Conservation (phyloP, 805 yeast genomes). For the Wickerhamiella qilinensis region DNA sequence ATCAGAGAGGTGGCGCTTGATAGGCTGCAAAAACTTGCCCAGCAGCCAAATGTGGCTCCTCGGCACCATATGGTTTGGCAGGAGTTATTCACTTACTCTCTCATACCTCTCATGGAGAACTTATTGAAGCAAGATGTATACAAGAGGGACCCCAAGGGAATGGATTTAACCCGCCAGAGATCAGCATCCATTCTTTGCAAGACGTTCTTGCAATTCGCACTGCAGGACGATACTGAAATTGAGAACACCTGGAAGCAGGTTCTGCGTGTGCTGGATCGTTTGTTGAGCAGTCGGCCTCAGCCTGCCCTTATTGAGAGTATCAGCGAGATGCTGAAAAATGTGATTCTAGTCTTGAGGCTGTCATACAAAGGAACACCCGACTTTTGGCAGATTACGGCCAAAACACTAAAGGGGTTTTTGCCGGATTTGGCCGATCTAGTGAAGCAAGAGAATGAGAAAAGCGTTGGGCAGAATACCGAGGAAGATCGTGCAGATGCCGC, state of each 20-base stretch:
- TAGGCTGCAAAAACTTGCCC: conserved; percentile 34
- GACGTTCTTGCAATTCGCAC: conserved; percentile 35
- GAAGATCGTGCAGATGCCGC: background rate
- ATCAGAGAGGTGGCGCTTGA: conserved; percentile 13
- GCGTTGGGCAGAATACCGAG: background rate
- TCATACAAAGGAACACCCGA: conserved; percentile 19
- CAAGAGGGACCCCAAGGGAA: conserved; percentile 45
- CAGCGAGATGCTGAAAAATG: conserved; percentile 27
- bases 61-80: conserved; percentile 17
- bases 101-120: conserved; percentile 57
- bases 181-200: conserved; percentile 54
- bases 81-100: conserved; percentile 49
- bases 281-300: conserved; percentile 24
- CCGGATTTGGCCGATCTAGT: conserved; percentile 20
- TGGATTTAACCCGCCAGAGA: conserved; percentile 48
- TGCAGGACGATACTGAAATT: conserved; percentile 16
- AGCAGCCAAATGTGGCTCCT: conserved; percentile 4
- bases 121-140: conserved; percentile 49
- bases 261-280: conserved; percentile 25
- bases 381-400: conserved; percentile 26
- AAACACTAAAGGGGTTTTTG: conserved; percentile 22
- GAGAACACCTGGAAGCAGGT: conserved; percentile 23
- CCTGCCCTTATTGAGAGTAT: conserved; percentile 25
- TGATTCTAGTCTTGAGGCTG: conserved; percentile 24
- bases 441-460: background rate